Base-by-base conservation (phyloP, 2,329 filamentous ascomycete species). In the Pseudopyrenochaeta lycopersici region DNA sequence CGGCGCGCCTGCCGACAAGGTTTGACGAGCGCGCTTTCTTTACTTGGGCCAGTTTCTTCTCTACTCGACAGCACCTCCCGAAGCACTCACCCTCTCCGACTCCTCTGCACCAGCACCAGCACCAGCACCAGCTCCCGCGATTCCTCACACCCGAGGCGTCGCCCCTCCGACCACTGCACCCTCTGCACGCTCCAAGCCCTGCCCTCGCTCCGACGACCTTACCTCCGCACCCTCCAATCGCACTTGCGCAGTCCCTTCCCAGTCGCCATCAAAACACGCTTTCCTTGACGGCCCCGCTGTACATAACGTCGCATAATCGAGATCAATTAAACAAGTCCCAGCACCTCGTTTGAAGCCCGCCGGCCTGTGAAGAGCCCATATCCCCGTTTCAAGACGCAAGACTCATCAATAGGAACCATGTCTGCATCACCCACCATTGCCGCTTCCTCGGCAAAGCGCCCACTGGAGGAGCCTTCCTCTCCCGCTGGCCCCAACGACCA, bases 381-480 rank as follows among this genome's bases (percentile, higher is more conserved):
- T 51, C 55, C 52, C 54, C 60, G 41, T 57, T 56, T 29, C 53
- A 57, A 48, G 32, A 54, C 52, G 45, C 60, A 66, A 62, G 52
- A 60, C 61, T 67, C 61, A 67, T 68, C 56, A 49, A 66, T 55
- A 72, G 63, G 62, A 71, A 72, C 21, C 46, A 81, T 81, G 78
- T 78, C 78, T 66, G 76, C 77, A 33, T 78, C 77, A 55, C 78
- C 80, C 29, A 79, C 78, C 49, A 76, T 79, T 43, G 77, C 80
- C 54, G 78, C 78, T 58, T 86, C 86, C 45, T 89, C 88, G 54
- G 87, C 91, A 73, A 99, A 99, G 86, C 92, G 95, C 72, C 95
- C 95, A 57, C 87, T 99, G 63, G 95, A 99, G 83, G 95, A 98
- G 74, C 90, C 94, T 10, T 98, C 95, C 15, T 99, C 95, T 9